These are phyloP conservation scores for Hygrophorus russula DNA, from an alignment of 768 basidiomycete genomes.

Conservation along the genomic window DNA sequence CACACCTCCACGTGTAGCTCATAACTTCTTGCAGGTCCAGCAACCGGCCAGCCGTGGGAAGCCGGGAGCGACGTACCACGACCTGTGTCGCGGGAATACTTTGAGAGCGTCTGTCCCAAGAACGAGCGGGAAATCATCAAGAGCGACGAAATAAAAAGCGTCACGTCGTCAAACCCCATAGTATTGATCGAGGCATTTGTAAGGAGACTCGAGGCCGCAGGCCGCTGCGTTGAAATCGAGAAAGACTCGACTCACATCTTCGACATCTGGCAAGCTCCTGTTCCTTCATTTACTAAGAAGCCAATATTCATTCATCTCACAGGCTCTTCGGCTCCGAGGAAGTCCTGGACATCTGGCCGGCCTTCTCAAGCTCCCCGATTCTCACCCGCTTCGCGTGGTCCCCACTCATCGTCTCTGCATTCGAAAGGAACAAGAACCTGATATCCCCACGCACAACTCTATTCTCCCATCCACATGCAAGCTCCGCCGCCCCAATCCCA, in stretches of 20 bases:
- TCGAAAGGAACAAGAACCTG: slow-evolving; percentile 26
- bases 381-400: slow-evolving; percentile 53
- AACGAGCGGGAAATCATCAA: slow-evolving; percentile 16
- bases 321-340: slow-evolving; percentile 41
- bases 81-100: slow-evolving; percentile 35
- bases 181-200: slow-evolving; percentile 35
- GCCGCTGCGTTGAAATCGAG: slow-evolving; percentile 38
- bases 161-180: slow-evolving; percentile 17
- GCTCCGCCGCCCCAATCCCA: slow-evolving; percentile 18
- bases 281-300: background rate
- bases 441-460: slow-evolving; percentile 11
- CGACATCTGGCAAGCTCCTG: slow-evolving; percentile 36
- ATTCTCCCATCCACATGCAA: slow-evolving; percentile 5
- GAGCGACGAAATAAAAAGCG: slow-evolving; percentile 12
- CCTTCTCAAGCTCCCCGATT: slow-evolving; percentile 35
- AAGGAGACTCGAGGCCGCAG: slow-evolving; percentile 27
- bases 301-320: background rate
- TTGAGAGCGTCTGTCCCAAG: slow-evolving; percentile 35
- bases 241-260: slow-evolving; percentile 30
- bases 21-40: slow-evolving; percentile 12
- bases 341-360: slow-evolving; percentile 32
- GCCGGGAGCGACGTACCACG: slow-evolving; percentile 25
- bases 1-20: background rate
- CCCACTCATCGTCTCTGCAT: slow-evolving; percentile 40
- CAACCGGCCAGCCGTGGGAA: slow-evolving; percentile 7